phyloP scores from a whole-genome alignment of 441 rosid genomes.

The Gossypium davidsonii region DNA sequence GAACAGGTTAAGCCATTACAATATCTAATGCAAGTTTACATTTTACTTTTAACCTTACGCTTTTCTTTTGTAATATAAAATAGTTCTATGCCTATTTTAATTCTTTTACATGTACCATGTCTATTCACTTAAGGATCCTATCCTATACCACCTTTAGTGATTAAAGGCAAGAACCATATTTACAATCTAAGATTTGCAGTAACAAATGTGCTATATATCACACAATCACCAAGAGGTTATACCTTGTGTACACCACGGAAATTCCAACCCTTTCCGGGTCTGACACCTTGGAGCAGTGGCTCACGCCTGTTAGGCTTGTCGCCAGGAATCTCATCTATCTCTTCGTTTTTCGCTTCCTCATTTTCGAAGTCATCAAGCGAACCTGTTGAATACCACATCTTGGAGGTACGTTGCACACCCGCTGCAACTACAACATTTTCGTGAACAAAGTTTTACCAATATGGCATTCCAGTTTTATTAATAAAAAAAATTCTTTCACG shows the following conservation, averaged over 20 bases:
- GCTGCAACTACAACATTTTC: slow-evolving; percentile 27
- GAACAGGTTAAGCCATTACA: too few species aligned
- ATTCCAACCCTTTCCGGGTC: slow-evolving; percentile 84
- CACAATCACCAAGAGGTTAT: slow-evolving; percentile 4
- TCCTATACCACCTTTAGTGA: not conserved
- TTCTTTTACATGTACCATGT: not conserved
- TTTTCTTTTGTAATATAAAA: too few species aligned
- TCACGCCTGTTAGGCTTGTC: slow-evolving; percentile 54
- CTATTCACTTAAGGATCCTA: not conserved
- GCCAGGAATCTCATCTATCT: slow-evolving; percentile 33
- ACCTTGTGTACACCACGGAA: slow-evolving; percentile 92
- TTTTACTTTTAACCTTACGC: too few species aligned
- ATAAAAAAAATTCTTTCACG: not conserved
- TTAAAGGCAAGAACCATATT: not conserved
- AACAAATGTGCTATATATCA: not conserved
- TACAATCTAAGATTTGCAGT: not conserved
- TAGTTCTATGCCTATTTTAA: too few species aligned
- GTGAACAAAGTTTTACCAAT: slow-evolving; percentile 4
- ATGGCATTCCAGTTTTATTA: not conserved
- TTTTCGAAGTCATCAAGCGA: slow-evolving; percentile 23
- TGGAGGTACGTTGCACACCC: slow-evolving; percentile 38
- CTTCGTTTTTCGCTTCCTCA: slow-evolving; percentile 22
- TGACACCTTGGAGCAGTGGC: slow-evolving; percentile 65
- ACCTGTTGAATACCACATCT: slow-evolving; percentile 43
- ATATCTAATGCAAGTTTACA: too few species aligned